These are phyloP conservation scores for Backusella mclennaniae DNA, from an alignment of 192 early-diverging fungal genomes.

Conservation along the genomic window DNA sequence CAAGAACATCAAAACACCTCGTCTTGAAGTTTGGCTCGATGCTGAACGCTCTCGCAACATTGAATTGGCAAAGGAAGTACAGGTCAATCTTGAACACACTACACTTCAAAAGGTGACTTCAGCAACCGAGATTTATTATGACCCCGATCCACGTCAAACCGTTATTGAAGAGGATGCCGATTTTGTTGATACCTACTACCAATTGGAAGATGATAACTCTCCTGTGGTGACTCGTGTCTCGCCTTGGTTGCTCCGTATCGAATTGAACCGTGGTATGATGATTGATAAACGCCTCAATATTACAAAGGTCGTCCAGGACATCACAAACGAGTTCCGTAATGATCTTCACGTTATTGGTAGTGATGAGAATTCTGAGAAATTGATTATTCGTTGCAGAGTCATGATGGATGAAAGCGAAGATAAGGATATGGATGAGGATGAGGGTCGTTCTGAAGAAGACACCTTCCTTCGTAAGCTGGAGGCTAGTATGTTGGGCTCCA, in stretches of 20 bases:
- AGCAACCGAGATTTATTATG: conserved; percentile 94
- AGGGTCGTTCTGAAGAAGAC: conserved; percentile 70
- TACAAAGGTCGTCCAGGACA: conserved; percentile 76
- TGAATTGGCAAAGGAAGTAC: conserved; percentile 85
- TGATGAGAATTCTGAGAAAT: conserved; percentile 88
- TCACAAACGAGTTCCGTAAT: conserved; percentile 74
- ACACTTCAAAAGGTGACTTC: conserved; percentile 83
- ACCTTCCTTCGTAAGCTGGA: conserved; percentile 87
- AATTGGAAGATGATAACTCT: conserved; percentile 78
- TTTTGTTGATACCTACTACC: conserved; percentile 83
- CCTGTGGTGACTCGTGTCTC: conserved; percentile 55
- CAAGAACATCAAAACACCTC: conserved; percentile 94
- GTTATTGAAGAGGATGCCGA: conserved; percentile 86
- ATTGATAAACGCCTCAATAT: conserved; percentile 89
- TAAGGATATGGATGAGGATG: conserved; percentile 64
- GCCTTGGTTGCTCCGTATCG: conserved; percentile 76
- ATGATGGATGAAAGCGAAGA: conserved; percentile 63
- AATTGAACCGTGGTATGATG: conserved; percentile 78
- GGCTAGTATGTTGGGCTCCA: conserved; percentile 80
- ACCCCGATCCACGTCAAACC: conserved; percentile 82
- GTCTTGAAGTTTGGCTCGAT: conserved; percentile 73
- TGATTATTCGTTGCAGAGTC: conserved; percentile 88
- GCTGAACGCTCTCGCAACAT: conserved; percentile 69
- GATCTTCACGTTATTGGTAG: conserved; percentile 82
- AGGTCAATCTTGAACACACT: conserved; percentile 87